Evolutionary conservation across 768 basidiomycete genomes (phyloP), one percentile per base, ranked within the genome.

Genomic region (Russula vinacea): DNA sequence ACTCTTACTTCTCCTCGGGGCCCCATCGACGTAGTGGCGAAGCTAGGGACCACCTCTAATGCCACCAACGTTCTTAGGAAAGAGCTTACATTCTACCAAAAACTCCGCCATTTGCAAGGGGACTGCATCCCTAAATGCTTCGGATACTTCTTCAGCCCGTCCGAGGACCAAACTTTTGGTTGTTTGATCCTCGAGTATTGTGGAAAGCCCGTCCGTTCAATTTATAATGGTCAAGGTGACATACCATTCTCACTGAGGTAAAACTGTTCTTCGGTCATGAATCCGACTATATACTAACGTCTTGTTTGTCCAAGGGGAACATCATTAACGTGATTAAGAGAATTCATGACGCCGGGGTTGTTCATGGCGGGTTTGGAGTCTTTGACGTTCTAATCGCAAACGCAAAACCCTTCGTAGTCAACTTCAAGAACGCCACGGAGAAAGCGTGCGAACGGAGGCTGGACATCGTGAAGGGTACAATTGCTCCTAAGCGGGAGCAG

Each of bases 111-210:
- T 44, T 39, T 64, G 50, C 62, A 58, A 45, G 62, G 62, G 3
- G 50, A 42, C 2, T 63, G 56, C 24, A 45, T 63, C 50, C 62
- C 62, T 29, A 58, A 58, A 11, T 63, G 62, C 50, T 58, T 58
- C 35, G 62, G 62, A 42, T 63, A 52, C 35, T 63, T 58, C 56
- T 58, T 53, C 50, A 63, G 40, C 19, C 40, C 22, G 1, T 58
- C 62, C 3, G 62, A 63, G 19, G 35, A 26, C 3, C 62, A 52
- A 29, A 5, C 22, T 1, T 63, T 63, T 51, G 62, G 56, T 3
- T 63, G 62, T n/a, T 45, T 63, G 22, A 24, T 63, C 8, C 39
- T 63, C 14, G 62, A 53, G 33, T 63, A 63, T 44, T 58, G 56
- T 24, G 62, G 62, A 6, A 63, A 58, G 50, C 56, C 62, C 5